Evolutionary conservation across 495 filamentous ascomycete genomes (phyloP), one percentile per base, ranked within the genome.

Genomic region (Hypoxylon lienhwacheense): DNA sequence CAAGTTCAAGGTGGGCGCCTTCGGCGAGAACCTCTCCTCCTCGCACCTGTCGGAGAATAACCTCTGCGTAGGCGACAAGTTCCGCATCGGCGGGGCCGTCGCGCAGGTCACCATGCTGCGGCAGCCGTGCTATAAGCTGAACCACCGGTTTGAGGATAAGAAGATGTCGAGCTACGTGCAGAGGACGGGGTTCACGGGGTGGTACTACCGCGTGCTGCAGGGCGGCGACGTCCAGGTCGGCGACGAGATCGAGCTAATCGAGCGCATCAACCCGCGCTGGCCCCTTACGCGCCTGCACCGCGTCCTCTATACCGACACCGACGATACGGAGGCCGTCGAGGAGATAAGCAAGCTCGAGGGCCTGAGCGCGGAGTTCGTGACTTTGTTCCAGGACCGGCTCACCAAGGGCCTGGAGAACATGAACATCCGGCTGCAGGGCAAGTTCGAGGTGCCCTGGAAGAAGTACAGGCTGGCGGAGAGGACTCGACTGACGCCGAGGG

Each of bases 11-110:
- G 25, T 66, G 8, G 75, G 75, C 12, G 72, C 63, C 0, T 78
- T 78, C 55, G 75, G 75, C 20, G 75, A 78, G 65, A 78, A 78
- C 36, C 19, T 78, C 1, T 60, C 70, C 2, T 67, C 59, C 7
- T 17, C 26, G 8, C 51, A 54, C 43, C 52, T 74, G 26, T 70
- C 72, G 35, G 75, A 78, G 54, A 22, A 44, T 17, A 75, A 73
- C 49, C 48, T 78, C 16, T 78, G 75, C 47, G 70, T 77, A 32
- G 75, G 75, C 4, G 75, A 78, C 40, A 68, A 64, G 32, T 69
- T 75, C 20, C 57, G 67, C 0, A 49, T 78, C 0, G 66, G 66
- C 1, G 57, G 59, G 14, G 63, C 57, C 3, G 36, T 69, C 29
- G 31, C 72, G 1, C 64, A 73, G 36, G 66, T 73, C 15, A 63